Evolutionary conservation across 2,329 filamentous ascomycete species (phyloP), one percentile per base, ranked within the genome.

Genomic region (Aureobasidium melanogenum): DNA sequence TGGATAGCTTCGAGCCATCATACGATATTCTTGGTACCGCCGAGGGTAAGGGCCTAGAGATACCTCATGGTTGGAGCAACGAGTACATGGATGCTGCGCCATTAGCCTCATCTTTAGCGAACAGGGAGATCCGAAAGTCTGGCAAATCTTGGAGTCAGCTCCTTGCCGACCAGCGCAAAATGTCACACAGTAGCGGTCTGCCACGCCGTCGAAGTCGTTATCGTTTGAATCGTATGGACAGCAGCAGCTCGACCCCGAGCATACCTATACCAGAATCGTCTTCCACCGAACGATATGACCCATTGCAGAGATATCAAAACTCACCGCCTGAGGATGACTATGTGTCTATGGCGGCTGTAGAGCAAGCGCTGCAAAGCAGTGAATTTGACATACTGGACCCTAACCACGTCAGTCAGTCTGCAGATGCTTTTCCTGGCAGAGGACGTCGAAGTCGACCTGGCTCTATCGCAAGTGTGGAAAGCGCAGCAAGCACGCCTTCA

Each of bases 301-400:
- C 60, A 6, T 75, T 88, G 67, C 44, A 88, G 73, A 77, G 85
- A 79, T 88, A 85, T 84, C 82, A 87, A 69, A 78, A 85, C 70
- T 87, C 84, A 65, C 85, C 85, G 36, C 85, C 85, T 50, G 85
- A 88, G 74, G 80, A 88, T 77, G 85, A 88, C 79, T 82, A 85
- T 66, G 85, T 85, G 63, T 79, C 82, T 8, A 77, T 85, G 62
- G 81, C 79, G 41, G 84, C 83, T 76, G 88, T 88, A 75, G 80
- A 80, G 52, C 77, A 83, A 69, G 85, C 85, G 67, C 78, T 88
- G 46, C 32, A 60, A 32, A 60, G 46, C 24, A 44, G 24, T 7
- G 56, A 60, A 15, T 60, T 50, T 1, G 43, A 60, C 7, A 15
- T 15, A 8, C 5, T 41, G 14, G 56, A 60, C 7, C n/a, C 56